phyloP scores from a whole-genome alignment of 108 stramenopile genomes.

The Ochromonas danica region DNA sequence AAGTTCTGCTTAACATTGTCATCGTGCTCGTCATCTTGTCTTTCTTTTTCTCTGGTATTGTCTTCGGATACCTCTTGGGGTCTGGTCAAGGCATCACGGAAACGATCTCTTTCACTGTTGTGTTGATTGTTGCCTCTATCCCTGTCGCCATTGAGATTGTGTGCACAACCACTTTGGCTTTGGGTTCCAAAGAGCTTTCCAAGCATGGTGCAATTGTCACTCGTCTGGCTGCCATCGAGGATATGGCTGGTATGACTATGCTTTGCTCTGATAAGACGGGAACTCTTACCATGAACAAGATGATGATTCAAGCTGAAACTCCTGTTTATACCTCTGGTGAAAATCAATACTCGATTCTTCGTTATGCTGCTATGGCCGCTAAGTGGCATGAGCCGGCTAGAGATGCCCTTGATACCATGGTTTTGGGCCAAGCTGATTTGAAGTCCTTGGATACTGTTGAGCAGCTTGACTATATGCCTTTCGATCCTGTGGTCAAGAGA shows the following conservation, averaged over 20 bases:
- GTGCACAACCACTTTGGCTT: conserved; percentile 69
- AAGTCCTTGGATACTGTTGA: conserved; percentile 22
- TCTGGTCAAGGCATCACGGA: conserved; percentile 18
- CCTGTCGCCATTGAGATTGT: conserved; percentile 78
- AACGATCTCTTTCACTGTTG: conserved; percentile 56
- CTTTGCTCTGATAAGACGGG: conserved; percentile 83
- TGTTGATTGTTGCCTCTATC: conserved; percentile 71
- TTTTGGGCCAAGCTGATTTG: conserved; percentile 15
- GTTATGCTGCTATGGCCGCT: conserved; percentile 33
- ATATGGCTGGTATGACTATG: conserved; percentile 72
- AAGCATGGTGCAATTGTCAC: conserved; percentile 70
- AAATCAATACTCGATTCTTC: conserved; percentile 36
- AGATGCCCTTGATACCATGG: conserved; percentile 40
- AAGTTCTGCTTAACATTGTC: conserved; percentile 66
- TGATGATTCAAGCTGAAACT: conserved; percentile 63
- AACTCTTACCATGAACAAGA: conserved; percentile 75
- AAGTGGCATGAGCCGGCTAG: conserved; percentile 38
- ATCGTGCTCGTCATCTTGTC: conserved; percentile 61
- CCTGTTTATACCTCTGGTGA: conserved; percentile 42
- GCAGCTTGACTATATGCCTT: conserved; percentile 63
- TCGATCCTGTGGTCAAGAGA: conserved; percentile 71
- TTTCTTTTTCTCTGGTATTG: conserved; percentile 57
- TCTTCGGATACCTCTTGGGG: conserved; percentile 34
- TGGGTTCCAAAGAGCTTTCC: conserved; percentile 63
- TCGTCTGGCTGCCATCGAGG: conserved; percentile 71